A percentile compares a stretch with the other conserved stretches of the same genome.
phyloP scores from a whole-genome alignment of 2,329 filamentous ascomycete species.

The Hortaea werneckii region DNA sequence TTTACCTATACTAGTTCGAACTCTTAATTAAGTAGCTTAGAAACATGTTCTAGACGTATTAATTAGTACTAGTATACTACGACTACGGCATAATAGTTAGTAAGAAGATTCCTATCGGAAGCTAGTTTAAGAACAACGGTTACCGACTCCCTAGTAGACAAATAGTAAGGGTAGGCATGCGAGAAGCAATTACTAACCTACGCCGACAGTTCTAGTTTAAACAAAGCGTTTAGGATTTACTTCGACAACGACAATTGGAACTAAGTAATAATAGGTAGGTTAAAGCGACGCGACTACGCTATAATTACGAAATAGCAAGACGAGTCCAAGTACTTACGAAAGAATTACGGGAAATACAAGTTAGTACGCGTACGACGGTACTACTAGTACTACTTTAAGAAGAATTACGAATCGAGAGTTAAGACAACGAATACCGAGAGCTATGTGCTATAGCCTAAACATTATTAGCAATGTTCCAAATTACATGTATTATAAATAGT shows the following conservation, averaged over 20 bases:
- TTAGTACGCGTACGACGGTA: neutral
- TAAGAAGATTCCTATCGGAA: constrained; percentile 5
- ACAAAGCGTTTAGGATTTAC: neutral
- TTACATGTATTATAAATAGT: constrained; percentile 1
- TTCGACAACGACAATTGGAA: neutral
- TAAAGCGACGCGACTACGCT: neutral
- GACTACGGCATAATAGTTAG: neutral
- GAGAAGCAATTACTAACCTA: neutral
- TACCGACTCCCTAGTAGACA: constrained; percentile 4
- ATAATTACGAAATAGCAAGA: neutral
- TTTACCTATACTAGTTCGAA: constrained; percentile 6
- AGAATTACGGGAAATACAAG: neutral
- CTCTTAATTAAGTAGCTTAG: neutral
- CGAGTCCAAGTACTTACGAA: neutral
- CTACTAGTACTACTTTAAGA: neutral
- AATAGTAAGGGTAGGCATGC: neutral
- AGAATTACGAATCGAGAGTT: neutral
- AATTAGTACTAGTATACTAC: constrained; percentile 1
- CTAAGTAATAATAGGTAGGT: neutral
- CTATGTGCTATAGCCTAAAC: neutral
- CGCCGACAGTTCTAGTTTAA: neutral
- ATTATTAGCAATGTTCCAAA: neutral
- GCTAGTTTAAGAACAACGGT: constrained; percentile 1
- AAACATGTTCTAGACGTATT: neutral
- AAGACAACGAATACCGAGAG: neutral